Base-by-base conservation (phyloP, 495 filamentous ascomycete genomes). In the Jackrogersella multiformis region DNA sequence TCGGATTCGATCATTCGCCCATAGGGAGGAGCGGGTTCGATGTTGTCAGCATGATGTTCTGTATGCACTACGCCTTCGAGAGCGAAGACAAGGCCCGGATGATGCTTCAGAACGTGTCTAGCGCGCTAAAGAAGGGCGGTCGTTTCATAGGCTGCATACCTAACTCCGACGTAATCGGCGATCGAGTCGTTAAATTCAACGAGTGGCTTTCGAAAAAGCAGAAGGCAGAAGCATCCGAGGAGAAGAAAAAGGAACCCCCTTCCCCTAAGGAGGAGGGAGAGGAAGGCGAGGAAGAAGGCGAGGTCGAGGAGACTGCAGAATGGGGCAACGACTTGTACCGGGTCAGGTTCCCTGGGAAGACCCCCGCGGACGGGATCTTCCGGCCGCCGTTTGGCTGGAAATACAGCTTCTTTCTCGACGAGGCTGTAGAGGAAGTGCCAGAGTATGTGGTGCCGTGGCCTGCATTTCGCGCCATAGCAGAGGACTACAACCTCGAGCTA, bases 381-480 rank as follows among this genome's bases (percentile, higher is more conserved):
- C 88, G 95, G 1, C 96, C 96, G 2, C 92, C 93, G 0, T 99
- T 93, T 73, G 96, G 96, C 24, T 97, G 95, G 94, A 94, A 92
- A 73, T 99, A 99, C 76, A 96, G 86, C 73, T 99, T 96, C 82
- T 94, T 92, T 72, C 87, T 99, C 70, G 86, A 94, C 70, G 95
- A 99, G 75, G 96, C 95, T 1, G 95, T 99, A 16, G 93, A 97
- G 75, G 92, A 94, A 68, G 90, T 97, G 8, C 95, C 95, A 21
- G 95, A 99, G 79, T 99, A 97, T 76, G 94, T 99, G 8, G 96
- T 99, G 6, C 95, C 95, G 0, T 99, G 96, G 96, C 93, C 96
- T 73, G 93, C 92, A 1, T 97, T 99, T 78, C 92, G 95, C 78
- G 93, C 85, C 39, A 82, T 99, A 66, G 95, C 96, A 21, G 93